Percentiles rank a stretch among this genome's conserved stretches.
Evolutionary conservation across 306 rosid species (phyloP).

Genomic region (Canavalia gladiata): DNA sequence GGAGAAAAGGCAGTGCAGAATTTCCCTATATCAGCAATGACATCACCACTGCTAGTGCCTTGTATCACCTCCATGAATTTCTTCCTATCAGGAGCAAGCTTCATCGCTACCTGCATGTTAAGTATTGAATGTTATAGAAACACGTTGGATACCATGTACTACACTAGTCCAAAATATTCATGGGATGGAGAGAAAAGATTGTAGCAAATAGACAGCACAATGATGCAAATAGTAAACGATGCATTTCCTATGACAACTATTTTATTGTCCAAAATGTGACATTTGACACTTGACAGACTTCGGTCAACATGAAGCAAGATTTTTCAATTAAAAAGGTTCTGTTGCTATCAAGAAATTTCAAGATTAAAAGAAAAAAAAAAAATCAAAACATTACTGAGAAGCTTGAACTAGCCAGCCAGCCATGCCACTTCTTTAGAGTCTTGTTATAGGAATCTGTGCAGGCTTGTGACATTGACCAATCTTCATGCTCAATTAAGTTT

Average conservation of each 20-base stretch:
- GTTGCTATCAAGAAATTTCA: slow-evolving; percentile 36
- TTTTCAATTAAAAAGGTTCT: neutral
- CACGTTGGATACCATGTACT: neutral
- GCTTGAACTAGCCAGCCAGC: slow-evolving; percentile 97
- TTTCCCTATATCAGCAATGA: slow-evolving; percentile 72
- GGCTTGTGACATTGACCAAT: slow-evolving; percentile 95
- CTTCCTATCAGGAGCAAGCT: slow-evolving; percentile 97
- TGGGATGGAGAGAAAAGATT: neutral
- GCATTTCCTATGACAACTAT: slow-evolving; percentile 35
- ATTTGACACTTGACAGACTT: neutral
- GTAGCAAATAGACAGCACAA: slow-evolving; percentile 29
- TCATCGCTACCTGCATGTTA: slow-evolving; percentile 84
- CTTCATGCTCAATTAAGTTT: slow-evolving; percentile 82
- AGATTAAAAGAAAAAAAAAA: slow-evolving; percentile 31
- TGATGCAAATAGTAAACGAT: slow-evolving; percentile 13
- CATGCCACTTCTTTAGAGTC: slow-evolving; percentile 96
- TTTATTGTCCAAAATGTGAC: slow-evolving; percentile 4
- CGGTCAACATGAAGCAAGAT: slow-evolving; percentile 18
- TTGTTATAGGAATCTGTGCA: slow-evolving; percentile 88
- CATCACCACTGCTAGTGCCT: slow-evolving; percentile 74
- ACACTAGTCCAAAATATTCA: slow-evolving; percentile 2
- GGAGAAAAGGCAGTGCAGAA: slow-evolving; percentile 80
- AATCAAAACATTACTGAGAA: slow-evolving; percentile 76
- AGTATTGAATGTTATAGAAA: slow-evolving; percentile 30
- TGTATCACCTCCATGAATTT: slow-evolving; percentile 94